Conservation (phyloP, 116 monocot genomes). For the Dioscorea cayenensis region DNA sequence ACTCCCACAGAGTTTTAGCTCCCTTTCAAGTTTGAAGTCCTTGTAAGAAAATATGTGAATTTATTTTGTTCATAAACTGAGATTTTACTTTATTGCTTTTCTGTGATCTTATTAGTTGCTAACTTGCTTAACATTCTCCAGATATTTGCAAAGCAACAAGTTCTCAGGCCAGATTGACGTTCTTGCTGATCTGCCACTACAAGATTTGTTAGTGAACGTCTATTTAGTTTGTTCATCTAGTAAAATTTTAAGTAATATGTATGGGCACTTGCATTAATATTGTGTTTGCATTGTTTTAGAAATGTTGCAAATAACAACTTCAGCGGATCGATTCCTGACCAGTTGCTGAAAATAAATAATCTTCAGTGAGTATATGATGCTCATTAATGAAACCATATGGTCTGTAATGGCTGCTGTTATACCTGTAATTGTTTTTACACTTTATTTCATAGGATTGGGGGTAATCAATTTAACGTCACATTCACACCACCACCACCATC, state of each 20-base stretch:
- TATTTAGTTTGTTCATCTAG: neutral
- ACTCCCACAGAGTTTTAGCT: conserved; percentile 61
- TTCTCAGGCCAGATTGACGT: conserved; percentile 76
- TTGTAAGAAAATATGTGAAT: conserved; percentile 46
- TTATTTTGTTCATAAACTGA: neutral
- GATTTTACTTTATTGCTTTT: neutral
- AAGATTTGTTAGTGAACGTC: conserved; percentile 55
- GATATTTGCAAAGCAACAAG: conserved; percentile 83
- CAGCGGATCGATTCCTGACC: conserved; percentile 76
- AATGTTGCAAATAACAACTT: conserved; percentile 85
- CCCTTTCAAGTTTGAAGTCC: conserved; percentile 50
- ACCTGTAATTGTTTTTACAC: neutral
- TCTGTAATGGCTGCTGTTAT: neutral
- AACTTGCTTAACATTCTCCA: conserved; percentile 19
- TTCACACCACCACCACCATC: conserved; percentile 71
- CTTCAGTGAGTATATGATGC: conserved; percentile 45
- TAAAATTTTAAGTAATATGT: neutral
- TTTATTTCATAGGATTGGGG: conserved; percentile 51
- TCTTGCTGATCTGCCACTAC: conserved; percentile 65
- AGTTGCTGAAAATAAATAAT: conserved; percentile 66
- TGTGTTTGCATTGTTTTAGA: conserved; percentile 30
- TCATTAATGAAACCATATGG: neutral
- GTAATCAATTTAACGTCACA: conserved; percentile 75
- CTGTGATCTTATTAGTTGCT: neutral
- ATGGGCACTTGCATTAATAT: neutral